Conservation (phyloP, 352 stramenopile species). For the Phytophthora kernoviae region DNA sequence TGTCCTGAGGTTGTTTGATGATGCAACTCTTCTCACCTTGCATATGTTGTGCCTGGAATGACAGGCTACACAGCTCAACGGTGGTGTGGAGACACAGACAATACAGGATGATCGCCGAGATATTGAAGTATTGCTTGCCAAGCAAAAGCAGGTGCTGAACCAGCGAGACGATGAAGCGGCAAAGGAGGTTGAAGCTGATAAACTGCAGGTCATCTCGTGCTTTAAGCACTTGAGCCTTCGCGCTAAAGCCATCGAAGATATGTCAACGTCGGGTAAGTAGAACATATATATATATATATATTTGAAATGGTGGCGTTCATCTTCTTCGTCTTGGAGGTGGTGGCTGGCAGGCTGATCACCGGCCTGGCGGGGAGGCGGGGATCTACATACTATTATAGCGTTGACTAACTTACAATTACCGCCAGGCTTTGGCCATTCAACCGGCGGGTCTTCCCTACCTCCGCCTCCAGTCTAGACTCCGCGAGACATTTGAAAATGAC, state of each 20-base stretch:
- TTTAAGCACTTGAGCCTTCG: constrained; percentile 71
- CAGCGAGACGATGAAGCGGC: constrained; percentile 50
- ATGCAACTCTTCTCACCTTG: too few species aligned
- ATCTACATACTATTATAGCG: constrained; percentile 43
- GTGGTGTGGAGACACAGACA: constrained; percentile 41
- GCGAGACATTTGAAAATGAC: constrained; percentile 13
- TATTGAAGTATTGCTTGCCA: constrained; percentile 43
- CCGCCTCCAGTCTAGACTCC: constrained; percentile 6
- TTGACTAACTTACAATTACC: constrained; percentile 49
- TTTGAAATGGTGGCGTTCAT: constrained; percentile 16
- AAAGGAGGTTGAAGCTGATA: constrained; percentile 38
- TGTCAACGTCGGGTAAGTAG: constrained; percentile 19
- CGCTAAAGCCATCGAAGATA: constrained; percentile 34
- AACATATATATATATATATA: constrained; percentile 35
- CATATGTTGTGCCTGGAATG: neutral
- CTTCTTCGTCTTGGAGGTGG: constrained; percentile 9
- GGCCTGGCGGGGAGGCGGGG: constrained; percentile 4
- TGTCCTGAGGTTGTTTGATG: too few species aligned
- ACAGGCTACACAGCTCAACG: constrained; percentile 56
- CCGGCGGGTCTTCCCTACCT: constrained; percentile 29
- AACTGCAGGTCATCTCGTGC: constrained; percentile 72
- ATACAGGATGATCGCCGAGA: constrained; percentile 52
- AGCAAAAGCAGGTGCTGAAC: constrained; percentile 45
- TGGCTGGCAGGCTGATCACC: neutral
- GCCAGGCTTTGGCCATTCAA: constrained; percentile 9